Base-by-base conservation (phyloP, 1,284 basidiomycete genomes). In the Ganoderma leucocontextum region DNA sequence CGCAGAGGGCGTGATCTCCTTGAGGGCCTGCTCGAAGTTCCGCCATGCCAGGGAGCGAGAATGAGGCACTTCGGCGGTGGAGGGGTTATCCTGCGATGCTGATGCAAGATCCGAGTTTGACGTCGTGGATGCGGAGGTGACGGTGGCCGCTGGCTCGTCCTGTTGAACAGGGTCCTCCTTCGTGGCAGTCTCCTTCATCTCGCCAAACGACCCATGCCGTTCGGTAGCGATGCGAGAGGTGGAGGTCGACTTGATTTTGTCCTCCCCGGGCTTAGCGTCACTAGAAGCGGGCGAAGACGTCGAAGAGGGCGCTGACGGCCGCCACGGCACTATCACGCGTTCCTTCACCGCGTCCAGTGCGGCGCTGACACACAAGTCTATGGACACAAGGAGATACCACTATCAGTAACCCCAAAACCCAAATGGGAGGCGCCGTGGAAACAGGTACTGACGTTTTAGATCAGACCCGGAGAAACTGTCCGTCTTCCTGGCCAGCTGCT, bases 381-480 rank as follows among this genome's bases (percentile, higher is more conserved):
- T 3, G 52, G 39, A 42, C 64, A 62, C 29, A 47, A 62, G 36
- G 41, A 36, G 4, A 60, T 17, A 38, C 22, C 70, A 25, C 19
- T 22, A 69, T 59, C 68, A 65, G 66, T 69, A 33, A 75, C 70
- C 71, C 33, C 36, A 63, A 42, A 73, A 76, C 70, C 29, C 60
- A 69, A 68, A 44, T 10, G 44, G 25, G 13, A 44, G 29, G 49
- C 62, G 58, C 47, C 19, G 22, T 60, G 64, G 8, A 61, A 55
- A 59, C 19, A 57, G 64, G 41, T 0, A 85, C 94, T 79, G 72
- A 96, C 95, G 94, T 80, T 96, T 97, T 67, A 97, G 82, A 79
- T 97, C 95, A n/a, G 94, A 96, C 19, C 95, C 95, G 64, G 95
- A 97, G 80, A 95, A 97, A 67, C 88, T 89, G 64, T 94, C 93